Evolutionary conservation across 108 stramenopile species (phyloP), one percentile per base, ranked within the genome.

Genomic region (Skeletonema menzelii): DNA sequence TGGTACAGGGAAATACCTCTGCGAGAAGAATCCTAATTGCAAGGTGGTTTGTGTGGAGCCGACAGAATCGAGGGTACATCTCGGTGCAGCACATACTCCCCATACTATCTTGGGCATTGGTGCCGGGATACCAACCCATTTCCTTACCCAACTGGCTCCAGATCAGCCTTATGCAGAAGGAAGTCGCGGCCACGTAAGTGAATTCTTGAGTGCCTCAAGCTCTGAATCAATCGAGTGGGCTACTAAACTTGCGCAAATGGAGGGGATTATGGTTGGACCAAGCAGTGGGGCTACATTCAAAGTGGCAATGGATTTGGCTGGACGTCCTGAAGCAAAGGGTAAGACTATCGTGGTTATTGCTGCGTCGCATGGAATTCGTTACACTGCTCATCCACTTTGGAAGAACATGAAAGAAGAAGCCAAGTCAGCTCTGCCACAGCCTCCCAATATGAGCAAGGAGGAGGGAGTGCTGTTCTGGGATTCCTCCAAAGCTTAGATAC

Each of bases 371-470:
- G 40, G 40, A 4, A 42, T 42, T 42, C 70, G 70, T 4, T 72
- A 72, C 66, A 65, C 44, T 22, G 42, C 59, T 19, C 70, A 72
- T 65, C 70, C 70, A 15, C 63, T 72, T 20, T 72, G 70, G 70
- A 65, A 57, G 28, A 47, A 46, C 27, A 47, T 19, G 26, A 64
- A 46, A 11, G 20, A 46, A 19, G 70, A 72, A 58, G 70, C 70
- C 65, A 56, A 67, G 38, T 11, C 24, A 57, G 70, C 70, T 19
- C 46, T 72, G 19, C 70, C 70, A 14, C 14, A 65, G 27, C 70
- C 70, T 14, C 70, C 70, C 26, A 65, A 72, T 27, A 27, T 67
- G 40, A 56, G 56, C 20, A 65, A 65, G 19, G 66, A 72, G 12
- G 20, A 56, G 13, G 63, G 30, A 15, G 65, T 28, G 8, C 26